Evolutionary conservation across 495 filamentous ascomycete genomes (phyloP).

Genomic region (Aspergillus indologenus): DNA sequence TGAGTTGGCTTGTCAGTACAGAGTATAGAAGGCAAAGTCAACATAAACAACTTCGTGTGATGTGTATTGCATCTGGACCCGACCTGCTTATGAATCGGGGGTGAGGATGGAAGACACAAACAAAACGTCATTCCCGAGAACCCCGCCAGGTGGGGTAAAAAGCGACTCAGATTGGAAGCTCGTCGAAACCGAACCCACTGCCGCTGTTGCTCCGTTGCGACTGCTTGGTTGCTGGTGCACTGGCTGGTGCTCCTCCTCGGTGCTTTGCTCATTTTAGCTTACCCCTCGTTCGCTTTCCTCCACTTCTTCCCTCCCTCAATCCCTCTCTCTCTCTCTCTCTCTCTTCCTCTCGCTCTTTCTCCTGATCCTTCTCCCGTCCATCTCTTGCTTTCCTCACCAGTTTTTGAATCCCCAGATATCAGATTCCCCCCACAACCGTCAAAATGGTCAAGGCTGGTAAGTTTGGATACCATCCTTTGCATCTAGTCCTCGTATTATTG

Average conservation of each 20-base stretch:
- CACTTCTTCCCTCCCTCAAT: constrained; percentile 16
- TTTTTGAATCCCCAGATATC: constrained; percentile 12
- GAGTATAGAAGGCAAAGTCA: too few relatives aligned
- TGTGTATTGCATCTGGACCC: constrained; percentile 12
- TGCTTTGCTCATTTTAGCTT: background rate
- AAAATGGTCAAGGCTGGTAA: constrained; percentile 96
- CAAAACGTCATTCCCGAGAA: constrained; percentile 26
- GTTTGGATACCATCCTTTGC: constrained; percentile 34
- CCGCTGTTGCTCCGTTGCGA: background rate
- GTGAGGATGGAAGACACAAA: constrained; percentile 9
- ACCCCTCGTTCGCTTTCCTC: constrained; percentile 24
- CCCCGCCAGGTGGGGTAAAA: constrained; percentile 30
- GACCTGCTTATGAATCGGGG: constrained; percentile 26
- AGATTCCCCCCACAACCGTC: constrained; percentile 38
- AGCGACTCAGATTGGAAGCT: constrained; percentile 15
- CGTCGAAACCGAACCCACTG: constrained; percentile 16
- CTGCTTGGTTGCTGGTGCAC: background rate
- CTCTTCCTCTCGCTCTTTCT: constrained; percentile 17
- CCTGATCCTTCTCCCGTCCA: too few relatives aligned
- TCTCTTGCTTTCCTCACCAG: constrained; percentile 14
- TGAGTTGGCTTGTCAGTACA: too few relatives aligned
- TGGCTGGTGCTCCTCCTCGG: background rate
- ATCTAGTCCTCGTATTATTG: constrained; percentile 22
- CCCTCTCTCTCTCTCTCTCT: constrained; percentile 12
- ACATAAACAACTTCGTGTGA: too few relatives aligned